A percentile compares a stretch with the other conserved stretches of the same genome.
Conservation (phyloP, 495 filamentous ascomycete genomes). For the Penicillium crystallinum region DNA sequence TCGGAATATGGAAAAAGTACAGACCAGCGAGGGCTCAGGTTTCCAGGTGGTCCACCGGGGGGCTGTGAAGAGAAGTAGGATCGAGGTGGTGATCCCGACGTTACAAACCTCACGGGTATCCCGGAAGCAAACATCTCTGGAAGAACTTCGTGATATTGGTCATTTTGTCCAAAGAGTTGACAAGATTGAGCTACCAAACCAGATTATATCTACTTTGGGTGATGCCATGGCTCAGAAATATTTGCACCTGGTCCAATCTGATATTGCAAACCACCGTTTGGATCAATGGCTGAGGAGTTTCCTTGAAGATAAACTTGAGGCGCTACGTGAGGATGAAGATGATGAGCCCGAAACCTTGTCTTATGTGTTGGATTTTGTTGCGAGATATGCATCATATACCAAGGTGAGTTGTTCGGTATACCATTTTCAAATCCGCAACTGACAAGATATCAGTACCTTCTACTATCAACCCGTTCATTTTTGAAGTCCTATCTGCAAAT, state of each 20-base stretch:
- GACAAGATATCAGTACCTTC: conserved; percentile 48
- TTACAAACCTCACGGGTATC: conserved; percentile 68
- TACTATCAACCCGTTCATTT: conserved; percentile 57
- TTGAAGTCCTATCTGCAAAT: conserved; percentile 52
- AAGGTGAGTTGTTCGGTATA: conserved; percentile 48
- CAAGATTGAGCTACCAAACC: conserved; percentile 73
- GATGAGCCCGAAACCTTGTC: conserved; percentile 43
- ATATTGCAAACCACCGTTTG: conserved; percentile 50
- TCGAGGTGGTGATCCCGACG: conserved; percentile 54
- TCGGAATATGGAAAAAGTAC: conserved; percentile 37
- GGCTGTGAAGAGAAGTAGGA: conserved; percentile 39
- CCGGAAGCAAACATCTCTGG: conserved; percentile 50
- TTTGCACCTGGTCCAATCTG: conserved; percentile 57
- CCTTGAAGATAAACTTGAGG: conserved; percentile 52
- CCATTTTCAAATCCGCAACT: not conserved
- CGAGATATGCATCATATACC: conserved; percentile 54
- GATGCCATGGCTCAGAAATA: conserved; percentile 78
- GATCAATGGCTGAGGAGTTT: conserved; percentile 63
- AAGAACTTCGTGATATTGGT: conserved; percentile 69
- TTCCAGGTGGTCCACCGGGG: conserved; percentile 46
- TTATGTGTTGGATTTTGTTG: conserved; percentile 51
- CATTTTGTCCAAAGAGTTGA: conserved; percentile 73
- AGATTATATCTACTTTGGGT: conserved; percentile 68
- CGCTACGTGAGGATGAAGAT: conserved; percentile 43
- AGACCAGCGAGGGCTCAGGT: conserved; percentile 22